Evolutionary conservation across 306 rosid species (phyloP), one percentile per base, ranked within the genome.

Genomic region (Pachyrhizus erosus): DNA sequence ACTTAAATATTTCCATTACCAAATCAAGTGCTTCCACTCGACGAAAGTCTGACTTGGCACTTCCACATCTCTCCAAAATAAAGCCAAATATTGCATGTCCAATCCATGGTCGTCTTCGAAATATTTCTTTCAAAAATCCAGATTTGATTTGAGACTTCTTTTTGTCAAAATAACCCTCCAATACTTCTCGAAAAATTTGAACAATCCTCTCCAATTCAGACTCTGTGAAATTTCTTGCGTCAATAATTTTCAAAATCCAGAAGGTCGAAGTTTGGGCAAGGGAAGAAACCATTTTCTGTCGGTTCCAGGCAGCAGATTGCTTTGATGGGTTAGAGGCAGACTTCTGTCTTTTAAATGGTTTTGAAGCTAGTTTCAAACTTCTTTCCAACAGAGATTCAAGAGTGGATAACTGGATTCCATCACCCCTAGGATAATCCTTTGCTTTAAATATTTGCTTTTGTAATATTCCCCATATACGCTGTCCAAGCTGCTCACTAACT

Each of bases 401-500:
- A 40, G 85, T 83, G n/a, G 90, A 75, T 71, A 92, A 69, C 69
- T 93, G 90, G 79, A 93, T 86, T 13, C 83, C 90, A 29, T 92
- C 98, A 58, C 94, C 97, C 87, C 67, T 90, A 0, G 98, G 99
- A 87, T 86, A 80, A 39, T 91, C 97, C 89, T 92, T 93, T 61
- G 93, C 88, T 83, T 93, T 96, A 81, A 93, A 88, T 70, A 92
- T 86, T 74, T 92, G 90, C 88, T 87, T 93, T 54, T 93, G 92
- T 81, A 96, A 66, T 86, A 93, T 92, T 83, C 98, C 98, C 96
- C 91, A 93, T 76, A 93, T 86, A n/a, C 98, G 96, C 84, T 92
- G 99, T 57, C 89, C 90, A 71, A 96, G 98, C 91, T 96, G 97
- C 70, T 91, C 97, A 69, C 96, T 92, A 69, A 90, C 93, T 91